A percentile compares a stretch with the other conserved stretches of the same genome.
These are phyloP conservation scores for Curvularia hawaiiensis DNA, from an alignment of 2,329 filamentous ascomycete species.

Conservation along the genomic window DNA sequence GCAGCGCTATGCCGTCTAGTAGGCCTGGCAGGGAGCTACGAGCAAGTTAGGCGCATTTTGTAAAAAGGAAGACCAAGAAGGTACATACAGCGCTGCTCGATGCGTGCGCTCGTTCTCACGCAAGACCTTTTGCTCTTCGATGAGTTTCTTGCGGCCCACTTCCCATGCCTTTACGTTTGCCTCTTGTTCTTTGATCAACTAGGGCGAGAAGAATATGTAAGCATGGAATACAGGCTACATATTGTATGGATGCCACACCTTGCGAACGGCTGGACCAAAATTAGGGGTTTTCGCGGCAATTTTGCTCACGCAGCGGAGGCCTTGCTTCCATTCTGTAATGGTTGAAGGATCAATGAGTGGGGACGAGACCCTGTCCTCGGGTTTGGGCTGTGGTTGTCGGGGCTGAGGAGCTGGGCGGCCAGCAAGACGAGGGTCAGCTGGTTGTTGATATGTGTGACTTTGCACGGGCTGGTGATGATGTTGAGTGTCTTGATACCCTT, in stretches of 20 bases:
- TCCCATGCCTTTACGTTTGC: constrained; percentile 68
- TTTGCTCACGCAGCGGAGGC: constrained; percentile 54
- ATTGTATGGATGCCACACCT: constrained; percentile 35
- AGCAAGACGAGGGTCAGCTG: constrained; percentile 30
- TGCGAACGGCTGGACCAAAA: constrained; percentile 49
- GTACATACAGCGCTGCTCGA: constrained; percentile 60
- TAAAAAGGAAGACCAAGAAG: neutral
- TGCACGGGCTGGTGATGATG: constrained; percentile 9
- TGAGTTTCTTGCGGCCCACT: constrained; percentile 56
- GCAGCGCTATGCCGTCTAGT: constrained; percentile 25
- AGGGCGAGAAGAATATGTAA: constrained; percentile 11
- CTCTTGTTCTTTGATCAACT: constrained; percentile 68
- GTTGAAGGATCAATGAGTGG: constrained; percentile 52
- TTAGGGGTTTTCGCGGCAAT: constrained; percentile 51
- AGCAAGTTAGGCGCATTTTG: constrained; percentile 7
- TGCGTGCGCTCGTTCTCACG: constrained; percentile 60
- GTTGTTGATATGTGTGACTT: constrained; percentile 11
- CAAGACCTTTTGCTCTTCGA: constrained; percentile 58
- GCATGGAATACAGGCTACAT: neutral
- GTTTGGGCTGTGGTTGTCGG: constrained; percentile 16
- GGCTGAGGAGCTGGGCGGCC: constrained; percentile 25
- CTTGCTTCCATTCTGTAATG: constrained; percentile 56
- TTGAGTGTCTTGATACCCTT: constrained; percentile 6
- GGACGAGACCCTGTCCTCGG: constrained; percentile 26
- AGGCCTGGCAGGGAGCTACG: constrained; percentile 37